phyloP scores from a whole-genome alignment of 352 stramenopile genomes.

The Blastocystis sp. region DNA sequence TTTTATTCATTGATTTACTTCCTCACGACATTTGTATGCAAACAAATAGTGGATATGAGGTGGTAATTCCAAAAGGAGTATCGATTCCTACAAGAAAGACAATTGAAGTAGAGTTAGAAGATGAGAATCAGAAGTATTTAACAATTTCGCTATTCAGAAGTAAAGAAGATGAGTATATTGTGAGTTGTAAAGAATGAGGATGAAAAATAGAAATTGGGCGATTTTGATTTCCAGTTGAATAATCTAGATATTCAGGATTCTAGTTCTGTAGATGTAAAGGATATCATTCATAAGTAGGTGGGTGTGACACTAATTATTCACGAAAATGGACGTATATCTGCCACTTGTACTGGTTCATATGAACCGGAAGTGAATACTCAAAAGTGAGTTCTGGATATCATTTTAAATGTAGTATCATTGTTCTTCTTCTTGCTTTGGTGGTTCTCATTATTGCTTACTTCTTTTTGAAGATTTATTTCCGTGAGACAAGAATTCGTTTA shows the following conservation, averaged over 20 bases:
- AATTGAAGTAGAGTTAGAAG: background rate
- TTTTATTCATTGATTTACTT: constrained; percentile 61
- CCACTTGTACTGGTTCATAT: background rate
- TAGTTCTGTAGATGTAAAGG: background rate
- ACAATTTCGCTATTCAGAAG: background rate
- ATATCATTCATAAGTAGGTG: background rate
- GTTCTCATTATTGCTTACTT: constrained; percentile 48
- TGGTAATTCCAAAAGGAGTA: constrained; percentile 35
- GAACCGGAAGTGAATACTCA: constrained; percentile 45
- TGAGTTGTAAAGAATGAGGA: background rate
- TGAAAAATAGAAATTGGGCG: constrained; percentile 5
- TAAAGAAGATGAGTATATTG: constrained; percentile 4
- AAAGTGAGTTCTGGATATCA: background rate
- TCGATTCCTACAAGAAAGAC: background rate
- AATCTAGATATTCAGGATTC: constrained; percentile 2
- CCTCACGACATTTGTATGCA: constrained; percentile 41
- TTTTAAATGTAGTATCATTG: constrained; percentile 13
- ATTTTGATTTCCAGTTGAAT: constrained; percentile 41
- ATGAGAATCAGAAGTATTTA: constrained; percentile 32
- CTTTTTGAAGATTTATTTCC: constrained; percentile 61
- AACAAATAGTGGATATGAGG: constrained; percentile 1
- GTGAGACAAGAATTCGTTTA: background rate
- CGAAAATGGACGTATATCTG: constrained; percentile 57
- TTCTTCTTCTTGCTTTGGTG: background rate
- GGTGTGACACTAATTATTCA: constrained; percentile 18